Conservation (phyloP, 2,329 filamentous ascomycete species). For the Emmonsia crescens region DNA sequence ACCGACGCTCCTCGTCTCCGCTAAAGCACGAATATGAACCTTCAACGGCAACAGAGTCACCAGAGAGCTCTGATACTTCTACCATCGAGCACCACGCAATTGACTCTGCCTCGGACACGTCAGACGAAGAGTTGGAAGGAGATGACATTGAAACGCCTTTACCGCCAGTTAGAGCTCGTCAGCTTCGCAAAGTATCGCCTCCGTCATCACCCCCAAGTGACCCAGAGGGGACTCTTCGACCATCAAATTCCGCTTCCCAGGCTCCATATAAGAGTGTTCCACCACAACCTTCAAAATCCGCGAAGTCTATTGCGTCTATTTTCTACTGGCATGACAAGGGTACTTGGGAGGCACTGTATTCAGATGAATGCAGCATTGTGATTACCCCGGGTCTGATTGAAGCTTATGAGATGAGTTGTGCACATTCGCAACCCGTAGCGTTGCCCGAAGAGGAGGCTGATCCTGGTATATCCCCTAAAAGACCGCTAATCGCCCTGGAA, state of each 20-base stretch:
- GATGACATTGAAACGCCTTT: constrained; percentile 31
- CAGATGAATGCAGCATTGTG: constrained; percentile 52
- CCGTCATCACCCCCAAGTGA: constrained; percentile 27
- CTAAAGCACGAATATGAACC: constrained; percentile 95
- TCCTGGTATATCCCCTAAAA: constrained; percentile 13
- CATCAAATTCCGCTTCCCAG: constrained; percentile 75
- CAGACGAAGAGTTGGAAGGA: constrained; percentile 48
- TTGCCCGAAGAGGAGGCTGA: constrained; percentile 11
- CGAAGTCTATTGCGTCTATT: constrained; percentile 48
- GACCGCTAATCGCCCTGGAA: constrained; percentile 60
- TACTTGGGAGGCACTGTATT: constrained; percentile 50
- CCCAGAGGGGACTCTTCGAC: constrained; percentile 50
- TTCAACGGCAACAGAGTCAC: constrained; percentile 57
- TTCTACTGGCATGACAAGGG: constrained; percentile 56
- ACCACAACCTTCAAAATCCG: constrained; percentile 36
- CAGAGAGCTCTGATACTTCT: constrained; percentile 43
- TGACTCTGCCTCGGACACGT: constrained; percentile 39
- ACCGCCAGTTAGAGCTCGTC: constrained; percentile 19
- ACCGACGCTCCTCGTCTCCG: constrained; percentile 76
- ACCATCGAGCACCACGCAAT: constrained; percentile 44
- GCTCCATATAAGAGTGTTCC: constrained; percentile 50
- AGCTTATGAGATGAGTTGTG: constrained; percentile 46
- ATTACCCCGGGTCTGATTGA: constrained; percentile 55
- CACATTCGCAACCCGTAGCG: constrained; percentile 17
- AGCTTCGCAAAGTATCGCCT: constrained; percentile 34